These are phyloP conservation scores for Suillus subaureus DNA, from an alignment of 768 basidiomycete genomes.

Conservation along the genomic window DNA sequence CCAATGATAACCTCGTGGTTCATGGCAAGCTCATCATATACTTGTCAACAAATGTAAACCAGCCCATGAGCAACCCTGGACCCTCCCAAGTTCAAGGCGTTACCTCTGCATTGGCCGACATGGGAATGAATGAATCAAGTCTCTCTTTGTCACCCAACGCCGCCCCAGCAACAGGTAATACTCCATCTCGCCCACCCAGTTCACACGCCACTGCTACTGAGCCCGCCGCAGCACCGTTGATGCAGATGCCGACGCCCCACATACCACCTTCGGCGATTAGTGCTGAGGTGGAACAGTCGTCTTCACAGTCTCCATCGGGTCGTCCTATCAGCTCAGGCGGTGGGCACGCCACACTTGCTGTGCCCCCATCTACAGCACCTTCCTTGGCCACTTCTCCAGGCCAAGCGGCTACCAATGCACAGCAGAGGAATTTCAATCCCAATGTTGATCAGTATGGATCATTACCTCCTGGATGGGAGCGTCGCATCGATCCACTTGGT, in stretches of 20 bases:
- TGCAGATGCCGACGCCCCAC: slow-evolving; percentile 43
- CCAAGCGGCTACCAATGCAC: slow-evolving; percentile 44
- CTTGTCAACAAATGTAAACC: slow-evolving; percentile 86
- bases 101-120: slow-evolving; percentile 59
- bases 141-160: slow-evolving; percentile 56
- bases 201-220: slow-evolving; percentile 62
- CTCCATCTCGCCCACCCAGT: slow-evolving; percentile 66
- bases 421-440: slow-evolving; percentile 88
- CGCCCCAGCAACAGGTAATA: slow-evolving; percentile 33
- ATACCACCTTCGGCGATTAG: slow-evolving; percentile 24
- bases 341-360: slow-evolving; percentile 19
- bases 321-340: slow-evolving; percentile 42
- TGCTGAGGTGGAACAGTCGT: slow-evolving; percentile 31
- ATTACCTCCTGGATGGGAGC: slow-evolving; percentile 92
- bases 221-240: slow-evolving; percentile 39
- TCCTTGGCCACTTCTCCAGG: slow-evolving; percentile 39
- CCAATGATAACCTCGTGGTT: slow-evolving; percentile 97
- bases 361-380: slow-evolving; percentile 23
- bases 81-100: slow-evolving; percentile 69
- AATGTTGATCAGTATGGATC: slow-evolving; percentile 93
- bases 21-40: slow-evolving; percentile 98
- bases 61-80: slow-evolving; percentile 84
- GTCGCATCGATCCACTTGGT: slow-evolving; percentile 94
- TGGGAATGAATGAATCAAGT: slow-evolving; percentile 62
- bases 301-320: slow-evolving; percentile 26